A percentile compares a stretch with the other conserved stretches of the same genome.
Evolutionary conservation across 371 early-diverging fungal genomes (phyloP).

Genomic region (Mortierella sp.): DNA sequence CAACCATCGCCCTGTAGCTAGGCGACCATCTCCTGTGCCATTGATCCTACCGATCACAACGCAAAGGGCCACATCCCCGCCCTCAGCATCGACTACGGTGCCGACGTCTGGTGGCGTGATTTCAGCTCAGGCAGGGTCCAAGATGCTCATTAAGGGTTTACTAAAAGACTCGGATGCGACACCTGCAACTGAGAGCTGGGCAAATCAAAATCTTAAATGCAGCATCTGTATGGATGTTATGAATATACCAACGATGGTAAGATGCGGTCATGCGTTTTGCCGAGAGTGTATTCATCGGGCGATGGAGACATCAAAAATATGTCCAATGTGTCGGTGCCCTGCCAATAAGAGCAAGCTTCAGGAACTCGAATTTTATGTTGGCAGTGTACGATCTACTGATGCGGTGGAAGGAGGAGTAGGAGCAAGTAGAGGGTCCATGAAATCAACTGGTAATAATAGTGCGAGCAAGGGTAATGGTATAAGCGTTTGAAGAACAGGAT

Average conservation of each 20-base stretch:
- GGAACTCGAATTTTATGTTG: slow-evolving; percentile 29
- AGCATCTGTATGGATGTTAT: slow-evolving; percentile 39
- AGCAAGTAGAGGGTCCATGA: not conserved
- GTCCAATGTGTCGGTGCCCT: slow-evolving; percentile 37
- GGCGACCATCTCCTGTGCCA: slow-evolving; percentile 30
- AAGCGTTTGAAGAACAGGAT: not conserved
- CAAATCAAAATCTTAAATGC: slow-evolving; percentile 21
- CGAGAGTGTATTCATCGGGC: slow-evolving; percentile 24
- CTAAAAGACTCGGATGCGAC: not conserved
- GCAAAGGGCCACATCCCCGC: slow-evolving; percentile 5
- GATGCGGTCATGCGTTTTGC: slow-evolving; percentile 41
- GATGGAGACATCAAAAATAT: slow-evolving; percentile 16
- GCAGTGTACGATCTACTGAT: not conserved
- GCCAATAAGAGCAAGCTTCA: slow-evolving; percentile 17
- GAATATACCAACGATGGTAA: slow-evolving; percentile 24
- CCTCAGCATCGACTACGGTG: slow-evolving; percentile 5
- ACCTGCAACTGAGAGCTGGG: slow-evolving; percentile 12
- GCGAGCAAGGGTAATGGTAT: not conserved
- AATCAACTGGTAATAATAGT: not conserved
- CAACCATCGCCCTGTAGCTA: slow-evolving; percentile 24
- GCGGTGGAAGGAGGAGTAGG: not conserved
- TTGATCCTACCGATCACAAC: slow-evolving; percentile 14
- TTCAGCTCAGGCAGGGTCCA: not conserved
- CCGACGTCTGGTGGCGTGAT: not conserved
- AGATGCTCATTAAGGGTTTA: not conserved